These are phyloP conservation scores for Mallotus nudiflorus DNA, from an alignment of 345 rosid genomes.

Conservation along the genomic window DNA sequence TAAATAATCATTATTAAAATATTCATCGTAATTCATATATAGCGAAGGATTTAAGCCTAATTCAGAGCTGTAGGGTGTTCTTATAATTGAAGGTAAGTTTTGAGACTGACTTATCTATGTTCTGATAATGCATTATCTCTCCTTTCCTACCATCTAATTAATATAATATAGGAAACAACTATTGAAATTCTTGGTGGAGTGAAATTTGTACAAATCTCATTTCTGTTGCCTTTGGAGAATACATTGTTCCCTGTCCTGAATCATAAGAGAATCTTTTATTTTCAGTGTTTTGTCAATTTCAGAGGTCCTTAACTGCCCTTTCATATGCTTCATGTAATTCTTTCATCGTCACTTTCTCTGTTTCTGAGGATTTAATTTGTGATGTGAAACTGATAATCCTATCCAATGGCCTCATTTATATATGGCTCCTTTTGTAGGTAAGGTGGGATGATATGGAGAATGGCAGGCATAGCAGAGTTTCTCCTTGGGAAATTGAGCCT, in stretches of 20 bases:
- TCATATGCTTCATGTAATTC: too few species aligned
- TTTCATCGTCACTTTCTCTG: too few species aligned
- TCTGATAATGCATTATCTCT: background rate
- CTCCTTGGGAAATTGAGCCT: conserved; percentile 95
- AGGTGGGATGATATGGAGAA: conserved; percentile 83
- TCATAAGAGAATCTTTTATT: too few species aligned
- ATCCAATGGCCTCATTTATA: background rate
- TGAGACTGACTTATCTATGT: background rate
- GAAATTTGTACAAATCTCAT: too few species aligned
- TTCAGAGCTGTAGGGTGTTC: too few species aligned
- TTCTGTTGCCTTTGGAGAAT: too few species aligned
- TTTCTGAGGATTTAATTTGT: too few species aligned
- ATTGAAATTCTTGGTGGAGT: too few species aligned
- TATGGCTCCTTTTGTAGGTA: conserved; percentile 47
- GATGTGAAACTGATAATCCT: too few species aligned
- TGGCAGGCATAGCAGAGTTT: conserved; percentile 67
- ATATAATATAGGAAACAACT: background rate
- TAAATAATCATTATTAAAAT: background rate
- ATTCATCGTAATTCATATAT: background rate
- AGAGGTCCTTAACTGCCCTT: too few species aligned
- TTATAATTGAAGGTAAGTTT: background rate
- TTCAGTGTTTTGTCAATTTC: too few species aligned
- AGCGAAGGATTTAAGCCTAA: background rate
- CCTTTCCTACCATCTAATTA: background rate
- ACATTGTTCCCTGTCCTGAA: too few species aligned